A percentile compares a stretch with the other conserved stretches of the same genome.
phyloP scores from a whole-genome alignment of 257 asterid species.

The Hygrophila difformis region DNA sequence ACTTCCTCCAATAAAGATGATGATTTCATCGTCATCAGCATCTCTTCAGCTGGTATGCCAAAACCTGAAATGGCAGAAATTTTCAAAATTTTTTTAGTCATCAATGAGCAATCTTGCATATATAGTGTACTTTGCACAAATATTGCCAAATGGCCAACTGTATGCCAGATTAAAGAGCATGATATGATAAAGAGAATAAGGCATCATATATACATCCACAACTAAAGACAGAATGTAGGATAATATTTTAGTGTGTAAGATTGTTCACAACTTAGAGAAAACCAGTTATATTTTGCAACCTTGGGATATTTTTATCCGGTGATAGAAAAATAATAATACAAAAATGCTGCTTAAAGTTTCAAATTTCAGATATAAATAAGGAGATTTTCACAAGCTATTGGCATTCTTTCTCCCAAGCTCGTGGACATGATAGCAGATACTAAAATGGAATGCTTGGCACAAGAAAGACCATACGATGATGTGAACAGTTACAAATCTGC shows the following conservation, averaged over 20 bases:
- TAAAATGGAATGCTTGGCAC: not conserved
- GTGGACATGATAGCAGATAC: not conserved
- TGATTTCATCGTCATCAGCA: constrained; percentile 4
- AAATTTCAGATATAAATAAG: not conserved
- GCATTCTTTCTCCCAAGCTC: not conserved
- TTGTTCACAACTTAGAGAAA: not conserved
- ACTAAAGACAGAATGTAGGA: no score
- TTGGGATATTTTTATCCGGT: not conserved
- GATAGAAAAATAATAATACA: no score
- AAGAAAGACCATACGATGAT: not conserved
- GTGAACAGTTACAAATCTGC: constrained; percentile 1
- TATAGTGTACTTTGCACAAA: no score
- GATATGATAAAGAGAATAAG: not conserved
- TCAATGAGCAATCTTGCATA: no score
- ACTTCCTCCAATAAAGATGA: no score
- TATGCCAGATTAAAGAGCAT: not conserved
- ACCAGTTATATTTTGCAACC: not conserved
- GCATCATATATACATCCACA: no score
- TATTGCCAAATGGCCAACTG: not conserved
- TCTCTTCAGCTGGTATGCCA: constrained; percentile 42
- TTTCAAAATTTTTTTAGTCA: no score
- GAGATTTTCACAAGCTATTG: constrained; percentile 3
- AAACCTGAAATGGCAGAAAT: no score
- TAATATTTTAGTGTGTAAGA: not conserved
- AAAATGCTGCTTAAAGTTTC: not conserved